Evolutionary conservation across 306 rosid species (phyloP).

Genomic region (Corylus americana): DNA sequence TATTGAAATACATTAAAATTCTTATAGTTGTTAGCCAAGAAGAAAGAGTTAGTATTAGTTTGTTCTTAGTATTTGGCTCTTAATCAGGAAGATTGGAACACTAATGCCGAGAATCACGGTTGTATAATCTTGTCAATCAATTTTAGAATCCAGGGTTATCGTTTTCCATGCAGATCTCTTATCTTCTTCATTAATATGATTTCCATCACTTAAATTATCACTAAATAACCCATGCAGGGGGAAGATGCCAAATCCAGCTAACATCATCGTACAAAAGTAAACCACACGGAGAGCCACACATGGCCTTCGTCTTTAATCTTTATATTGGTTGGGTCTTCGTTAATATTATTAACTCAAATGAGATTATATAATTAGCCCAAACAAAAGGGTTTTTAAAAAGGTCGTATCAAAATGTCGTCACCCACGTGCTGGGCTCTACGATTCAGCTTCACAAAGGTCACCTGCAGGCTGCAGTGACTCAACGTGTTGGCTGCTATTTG

Average conservation of each 20-base stretch:
- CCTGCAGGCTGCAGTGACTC: neutral
- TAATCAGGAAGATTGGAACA: conserved; percentile 41
- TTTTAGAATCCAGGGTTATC: conserved; percentile 40
- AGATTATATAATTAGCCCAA: too few relatives aligned
- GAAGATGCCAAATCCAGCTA: too few relatives aligned
- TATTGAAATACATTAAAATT: too few relatives aligned
- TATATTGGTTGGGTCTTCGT: too few relatives aligned
- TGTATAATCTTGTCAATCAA: conserved; percentile 25
- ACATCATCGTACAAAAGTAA: too few relatives aligned
- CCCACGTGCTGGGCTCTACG: conserved; percentile 51
- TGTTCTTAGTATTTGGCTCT: conserved; percentile 8
- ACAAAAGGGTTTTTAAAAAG: neutral
- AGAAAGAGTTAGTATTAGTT: too few relatives aligned
- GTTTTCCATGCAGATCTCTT: conserved; percentile 52
- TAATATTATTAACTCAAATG: too few relatives aligned
- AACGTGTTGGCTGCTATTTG: conserved; percentile 31
- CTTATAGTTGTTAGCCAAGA: too few relatives aligned
- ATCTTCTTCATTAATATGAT: conserved; percentile 26
- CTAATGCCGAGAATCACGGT: conserved; percentile 72
- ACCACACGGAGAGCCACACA: too few relatives aligned
- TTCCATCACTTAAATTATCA: too few relatives aligned
- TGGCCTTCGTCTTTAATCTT: too few relatives aligned
- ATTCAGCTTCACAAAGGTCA: conserved; percentile 7
- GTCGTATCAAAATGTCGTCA: conserved; percentile 24
- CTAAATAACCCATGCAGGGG: too few relatives aligned